phyloP scores from a whole-genome alignment of 208 protist species.

The Angomonas ambiguus region DNA sequence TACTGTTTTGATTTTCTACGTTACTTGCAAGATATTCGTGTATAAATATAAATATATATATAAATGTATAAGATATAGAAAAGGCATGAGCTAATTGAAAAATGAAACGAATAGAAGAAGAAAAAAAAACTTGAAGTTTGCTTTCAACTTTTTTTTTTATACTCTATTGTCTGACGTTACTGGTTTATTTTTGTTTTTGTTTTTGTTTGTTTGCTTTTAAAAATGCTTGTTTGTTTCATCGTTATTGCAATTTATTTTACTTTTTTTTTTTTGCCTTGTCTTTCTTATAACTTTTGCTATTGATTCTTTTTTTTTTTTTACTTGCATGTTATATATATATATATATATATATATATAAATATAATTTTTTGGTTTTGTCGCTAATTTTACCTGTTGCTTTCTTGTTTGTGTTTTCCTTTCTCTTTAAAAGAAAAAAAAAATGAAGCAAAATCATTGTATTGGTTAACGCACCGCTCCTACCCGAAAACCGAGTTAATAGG shows the following conservation, averaged over 20 bases:
- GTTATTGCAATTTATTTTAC: background rate
- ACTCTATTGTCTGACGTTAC: background rate
- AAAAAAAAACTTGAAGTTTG: no score
- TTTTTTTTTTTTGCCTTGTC: background rate
- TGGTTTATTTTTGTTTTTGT: background rate
- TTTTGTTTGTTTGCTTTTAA: conserved; percentile 2
- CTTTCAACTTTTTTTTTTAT: background rate
- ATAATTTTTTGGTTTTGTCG: conserved; percentile 31
- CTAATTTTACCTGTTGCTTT: conserved; percentile 5
- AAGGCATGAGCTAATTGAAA: conserved; percentile 6
- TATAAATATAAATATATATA: conserved; percentile 1
- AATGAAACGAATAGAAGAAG: conserved; percentile 10
- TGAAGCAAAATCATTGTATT: background rate
- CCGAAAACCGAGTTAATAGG: no score
- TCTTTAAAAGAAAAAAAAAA: background rate
- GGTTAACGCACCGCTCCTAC: no score
- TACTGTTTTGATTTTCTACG: background rate
- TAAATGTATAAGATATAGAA: conserved; percentile 1
- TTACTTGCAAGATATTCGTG: background rate
- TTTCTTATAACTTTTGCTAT: background rate
- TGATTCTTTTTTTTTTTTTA: background rate
- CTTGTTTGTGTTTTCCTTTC: background rate
- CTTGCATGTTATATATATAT: background rate
- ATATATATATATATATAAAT: conserved; percentile 1
- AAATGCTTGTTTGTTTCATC: background rate